phyloP scores from a whole-genome alignment of 2,329 filamentous ascomycete species.

The Graphilbum sp. region DNA sequence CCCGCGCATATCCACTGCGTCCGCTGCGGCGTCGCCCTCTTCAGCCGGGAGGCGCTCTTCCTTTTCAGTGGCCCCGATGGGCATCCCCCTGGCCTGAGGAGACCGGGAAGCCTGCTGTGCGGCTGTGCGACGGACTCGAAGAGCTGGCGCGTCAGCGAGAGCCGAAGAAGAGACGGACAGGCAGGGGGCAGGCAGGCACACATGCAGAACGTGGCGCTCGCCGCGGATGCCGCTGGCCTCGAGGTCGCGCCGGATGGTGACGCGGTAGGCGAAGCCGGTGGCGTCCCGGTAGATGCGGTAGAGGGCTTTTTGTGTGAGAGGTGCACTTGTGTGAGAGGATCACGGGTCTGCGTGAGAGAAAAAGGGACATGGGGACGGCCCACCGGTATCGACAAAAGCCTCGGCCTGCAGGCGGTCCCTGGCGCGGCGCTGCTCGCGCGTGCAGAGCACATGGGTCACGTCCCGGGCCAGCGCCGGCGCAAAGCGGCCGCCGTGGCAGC shows the following conservation, averaged over 20 bases:
- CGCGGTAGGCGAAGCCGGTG: slow-evolving; percentile 45
- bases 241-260: slow-evolving; percentile 41
- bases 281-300: slow-evolving; percentile 49
- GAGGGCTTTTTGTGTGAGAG: no score
- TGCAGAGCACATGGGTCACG: slow-evolving; percentile 61
- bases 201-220: slow-evolving; percentile 43
- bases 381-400: no score
- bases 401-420: no score
- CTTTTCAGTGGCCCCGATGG: slow-evolving; percentile 12
- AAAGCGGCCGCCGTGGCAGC: slow-evolving; percentile 43
- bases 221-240: slow-evolving; percentile 25
- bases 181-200: slow-evolving; percentile 17
- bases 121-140: slow-evolving; percentile 48
- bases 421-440: slow-evolving; percentile 36
- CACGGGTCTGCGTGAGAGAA: no score
- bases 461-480: slow-evolving; percentile 28
- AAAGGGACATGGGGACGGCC: no score
- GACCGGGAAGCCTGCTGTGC: not conserved
- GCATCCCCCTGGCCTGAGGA: slow-evolving; percentile 12
- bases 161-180: not conserved
- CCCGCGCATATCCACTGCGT: not conserved
- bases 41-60: slow-evolving; percentile 1
- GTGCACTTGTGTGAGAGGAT: no score
- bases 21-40: not conserved
- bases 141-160: slow-evolving; percentile 28